A percentile compares a stretch with the other conserved stretches of the same genome.
Evolutionary conservation across 805 yeast species (phyloP).

Genomic region (Huiozyma naganishii): DNA sequence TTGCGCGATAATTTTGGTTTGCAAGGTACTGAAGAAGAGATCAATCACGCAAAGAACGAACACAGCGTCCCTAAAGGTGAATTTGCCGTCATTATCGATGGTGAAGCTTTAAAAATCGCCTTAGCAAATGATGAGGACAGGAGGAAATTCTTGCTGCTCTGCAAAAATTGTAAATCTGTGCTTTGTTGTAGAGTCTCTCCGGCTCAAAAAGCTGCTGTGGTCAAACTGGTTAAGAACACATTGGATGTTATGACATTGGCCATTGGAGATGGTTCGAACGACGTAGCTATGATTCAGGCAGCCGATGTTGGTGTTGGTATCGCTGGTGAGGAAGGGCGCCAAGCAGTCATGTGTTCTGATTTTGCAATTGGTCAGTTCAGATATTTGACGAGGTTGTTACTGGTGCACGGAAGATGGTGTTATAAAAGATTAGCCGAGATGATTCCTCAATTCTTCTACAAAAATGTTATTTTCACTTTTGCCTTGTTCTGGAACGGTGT

Average conservation of each 20-base stretch:
- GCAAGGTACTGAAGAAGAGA: slow-evolving; percentile 49
- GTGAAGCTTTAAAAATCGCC: slow-evolving; percentile 59
- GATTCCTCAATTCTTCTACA: slow-evolving; percentile 75
- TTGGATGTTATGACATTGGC: slow-evolving; percentile 77
- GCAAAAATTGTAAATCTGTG: slow-evolving; percentile 75
- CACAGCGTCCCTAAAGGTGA: slow-evolving; percentile 66
- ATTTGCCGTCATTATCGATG: slow-evolving; percentile 67
- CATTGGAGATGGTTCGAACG: slow-evolving; percentile 84
- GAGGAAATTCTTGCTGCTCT: slow-evolving; percentile 54
- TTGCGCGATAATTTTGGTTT: slow-evolving; percentile 46
- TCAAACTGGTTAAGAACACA: slow-evolving; percentile 61
- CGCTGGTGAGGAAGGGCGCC: slow-evolving; percentile 87
- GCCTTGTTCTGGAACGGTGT: slow-evolving; percentile 77
- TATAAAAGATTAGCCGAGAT: slow-evolving; percentile 73
- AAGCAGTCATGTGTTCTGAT: slow-evolving; percentile 83
- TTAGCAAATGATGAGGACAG: slow-evolving; percentile 34
- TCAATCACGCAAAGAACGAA: slow-evolving; percentile 39
- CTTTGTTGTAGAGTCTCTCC: slow-evolving; percentile 85
- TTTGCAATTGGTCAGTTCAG: slow-evolving; percentile 83
- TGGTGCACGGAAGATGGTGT: slow-evolving; percentile 82
- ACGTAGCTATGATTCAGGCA: slow-evolving; percentile 84
- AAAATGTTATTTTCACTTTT: slow-evolving; percentile 64
- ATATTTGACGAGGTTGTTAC: slow-evolving; percentile 49
- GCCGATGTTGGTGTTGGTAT: slow-evolving; percentile 86
- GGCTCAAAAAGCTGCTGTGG: slow-evolving; percentile 76